phyloP scores from a whole-genome alignment of 306 rosid genomes.

The Sesbania bispinosa region DNA sequence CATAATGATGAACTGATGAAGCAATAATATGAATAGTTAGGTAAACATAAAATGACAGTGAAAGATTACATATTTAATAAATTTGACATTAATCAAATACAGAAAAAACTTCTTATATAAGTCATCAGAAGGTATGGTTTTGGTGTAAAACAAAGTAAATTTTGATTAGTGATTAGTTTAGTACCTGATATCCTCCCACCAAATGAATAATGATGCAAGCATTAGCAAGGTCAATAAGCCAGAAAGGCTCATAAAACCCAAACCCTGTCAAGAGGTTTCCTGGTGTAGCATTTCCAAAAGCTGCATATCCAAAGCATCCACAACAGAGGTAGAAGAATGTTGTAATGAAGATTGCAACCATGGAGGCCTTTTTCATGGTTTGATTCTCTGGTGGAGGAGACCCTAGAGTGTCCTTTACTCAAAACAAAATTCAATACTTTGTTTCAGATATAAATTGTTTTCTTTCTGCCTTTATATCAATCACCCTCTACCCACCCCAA shows the following conservation, averaged over 20 bases:
- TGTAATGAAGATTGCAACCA: conserved; percentile 51
- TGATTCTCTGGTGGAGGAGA: conserved; percentile 81
- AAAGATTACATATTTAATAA: neutral
- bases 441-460: neutral
- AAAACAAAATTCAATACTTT: conserved; percentile 15
- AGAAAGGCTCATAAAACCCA: conserved; percentile 75
- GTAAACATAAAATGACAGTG: neutral
- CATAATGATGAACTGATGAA: neutral
- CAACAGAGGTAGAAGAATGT: conserved; percentile 91
- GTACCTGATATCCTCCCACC: conserved; percentile 95
- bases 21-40: neutral
- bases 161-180: neutral
- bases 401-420: conserved; percentile 68
- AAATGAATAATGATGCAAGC: conserved; percentile 71
- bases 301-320: conserved; percentile 92
- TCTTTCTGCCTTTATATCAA: neutral
- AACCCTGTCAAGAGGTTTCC: conserved; percentile 87
- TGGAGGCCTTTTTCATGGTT: conserved; percentile 83
- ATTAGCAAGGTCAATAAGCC: conserved; percentile 84
- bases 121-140: neutral
- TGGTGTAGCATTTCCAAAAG: conserved; percentile 75
- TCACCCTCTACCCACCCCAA: neutral
- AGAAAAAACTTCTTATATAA: no score
- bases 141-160: neutral
- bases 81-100: neutral